A percentile compares a stretch with the other conserved stretches of the same genome.
These are phyloP conservation scores for Penicillium sp. DNA, from an alignment of 2,329 filamentous ascomycete species.

Conservation along the genomic window DNA sequence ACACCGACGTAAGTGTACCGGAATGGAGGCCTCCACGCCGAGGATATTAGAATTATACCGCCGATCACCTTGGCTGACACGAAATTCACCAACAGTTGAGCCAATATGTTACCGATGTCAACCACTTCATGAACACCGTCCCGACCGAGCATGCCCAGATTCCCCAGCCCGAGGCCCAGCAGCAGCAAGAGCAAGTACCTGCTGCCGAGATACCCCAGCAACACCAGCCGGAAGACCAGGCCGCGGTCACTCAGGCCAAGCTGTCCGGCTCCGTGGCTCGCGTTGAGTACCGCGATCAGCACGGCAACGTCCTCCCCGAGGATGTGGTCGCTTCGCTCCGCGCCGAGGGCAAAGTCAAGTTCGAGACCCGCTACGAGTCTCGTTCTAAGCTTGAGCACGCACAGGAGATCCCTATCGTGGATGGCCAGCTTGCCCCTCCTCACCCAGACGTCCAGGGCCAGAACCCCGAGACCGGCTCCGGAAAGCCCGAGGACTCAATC, in stretches of 20 bases:
- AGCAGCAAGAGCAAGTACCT: conserved; percentile 23
- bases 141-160: conserved; percentile 27
- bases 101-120: conserved; percentile 39
- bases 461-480: conserved; percentile 57
- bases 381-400: conserved; percentile 77
- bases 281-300: conserved; percentile 91
- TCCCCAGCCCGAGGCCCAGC: conserved; percentile 18
- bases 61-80: conserved; percentile 30
- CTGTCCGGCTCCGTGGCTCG: conserved; percentile 69
- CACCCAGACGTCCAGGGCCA: conserved; percentile 61
- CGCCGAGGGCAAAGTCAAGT: conserved; percentile 83
- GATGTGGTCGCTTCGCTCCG: conserved; percentile 76
- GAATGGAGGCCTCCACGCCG: conserved; percentile 34
- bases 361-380: conserved; percentile 96
- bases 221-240: conserved; percentile 28
- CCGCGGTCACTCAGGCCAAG: conserved; percentile 26
- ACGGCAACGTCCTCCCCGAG: conserved; percentile 83
- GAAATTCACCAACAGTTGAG: conserved; percentile 35
- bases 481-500: conserved; percentile 40
- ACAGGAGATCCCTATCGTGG: conserved; percentile 65
- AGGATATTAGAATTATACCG: conserved; percentile 26
- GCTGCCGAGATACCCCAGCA: conserved; percentile 19
- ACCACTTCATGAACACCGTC: conserved; percentile 15
- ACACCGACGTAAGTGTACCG: conserved; percentile 72
- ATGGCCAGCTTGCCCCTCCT: conserved; percentile 50